Evolutionary conservation across 1,284 basidiomycete species (phyloP).

Genomic region (Ceratobasidium theobromae): DNA sequence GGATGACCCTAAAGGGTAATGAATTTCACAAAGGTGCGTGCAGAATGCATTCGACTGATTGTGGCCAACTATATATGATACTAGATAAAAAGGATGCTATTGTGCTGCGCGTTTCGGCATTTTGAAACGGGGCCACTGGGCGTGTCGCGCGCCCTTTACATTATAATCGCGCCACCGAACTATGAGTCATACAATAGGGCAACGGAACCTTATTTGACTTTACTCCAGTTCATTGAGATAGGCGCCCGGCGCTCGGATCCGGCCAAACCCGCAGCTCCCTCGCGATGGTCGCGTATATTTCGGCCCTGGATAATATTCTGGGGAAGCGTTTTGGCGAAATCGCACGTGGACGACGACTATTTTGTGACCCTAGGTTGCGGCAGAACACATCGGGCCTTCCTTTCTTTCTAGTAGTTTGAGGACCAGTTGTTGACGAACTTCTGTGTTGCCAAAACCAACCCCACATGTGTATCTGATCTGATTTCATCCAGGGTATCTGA

Average conservation of each 20-base stretch:
- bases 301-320: background rate
- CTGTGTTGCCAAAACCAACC: background rate
- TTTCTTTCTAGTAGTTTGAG: background rate
- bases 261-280: background rate
- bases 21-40: too few species aligned
- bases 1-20: too few species aligned
- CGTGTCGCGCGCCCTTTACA: background rate
- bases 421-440: background rate
- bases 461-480: background rate
- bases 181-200: background rate
- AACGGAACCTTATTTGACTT: conserved; percentile 25
- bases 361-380: background rate
- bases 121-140: background rate
- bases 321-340: background rate
- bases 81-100: too few species aligned
- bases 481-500: background rate
- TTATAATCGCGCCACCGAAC: conserved; percentile 7
- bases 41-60: too few species aligned
- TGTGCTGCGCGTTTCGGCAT: too few species aligned
- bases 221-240: background rate
- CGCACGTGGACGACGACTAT: background rate
- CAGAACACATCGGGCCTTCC: background rate
- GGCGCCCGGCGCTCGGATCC: conserved; percentile 4
- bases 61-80: too few species aligned
- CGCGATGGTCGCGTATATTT: background rate